phyloP scores from a whole-genome alignment of 2,329 filamentous ascomycete species.

The Uncinocarpus reesii region DNA sequence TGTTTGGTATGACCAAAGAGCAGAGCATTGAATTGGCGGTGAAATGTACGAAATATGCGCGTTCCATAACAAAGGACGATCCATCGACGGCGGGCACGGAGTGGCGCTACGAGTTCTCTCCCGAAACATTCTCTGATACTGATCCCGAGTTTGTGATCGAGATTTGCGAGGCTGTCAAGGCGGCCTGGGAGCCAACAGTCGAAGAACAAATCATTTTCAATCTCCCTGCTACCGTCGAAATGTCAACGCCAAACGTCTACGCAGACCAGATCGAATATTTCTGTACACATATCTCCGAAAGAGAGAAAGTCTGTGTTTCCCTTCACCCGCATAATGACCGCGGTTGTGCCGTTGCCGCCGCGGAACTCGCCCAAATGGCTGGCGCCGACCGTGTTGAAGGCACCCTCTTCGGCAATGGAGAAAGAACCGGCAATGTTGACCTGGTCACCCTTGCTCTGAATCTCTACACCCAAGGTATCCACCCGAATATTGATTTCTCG shows the following conservation, averaged over 20 bases:
- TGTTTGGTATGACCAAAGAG: slow-evolving; percentile 79
- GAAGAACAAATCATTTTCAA: slow-evolving; percentile 91
- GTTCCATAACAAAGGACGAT: slow-evolving; percentile 78
- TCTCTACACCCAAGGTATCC: slow-evolving; percentile 85
- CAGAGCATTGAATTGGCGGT: slow-evolving; percentile 73
- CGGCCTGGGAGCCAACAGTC: slow-evolving; percentile 72
- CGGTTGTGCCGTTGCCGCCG: slow-evolving; percentile 78
- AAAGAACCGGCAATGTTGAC: slow-evolving; percentile 91
- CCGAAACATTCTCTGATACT: slow-evolving; percentile 72
- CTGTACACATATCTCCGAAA: slow-evolving; percentile 69
- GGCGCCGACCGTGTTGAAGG: slow-evolving; percentile 91
- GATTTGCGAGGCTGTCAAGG: slow-evolving; percentile 88
- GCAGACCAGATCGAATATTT: slow-evolving; percentile 97
- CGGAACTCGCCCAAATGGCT: slow-evolving; percentile 91
- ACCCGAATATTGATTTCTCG: slow-evolving; percentile 80
- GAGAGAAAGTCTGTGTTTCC: slow-evolving; percentile 79
- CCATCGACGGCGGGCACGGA: slow-evolving; percentile 47
- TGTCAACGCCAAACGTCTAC: slow-evolving; percentile 89
- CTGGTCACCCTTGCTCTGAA: slow-evolving; percentile 86
- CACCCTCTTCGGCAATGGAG: slow-evolving; percentile 87
- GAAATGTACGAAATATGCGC: slow-evolving; percentile 72
- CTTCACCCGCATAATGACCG: slow-evolving; percentile 93
- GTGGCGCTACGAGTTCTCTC: slow-evolving; percentile 43
- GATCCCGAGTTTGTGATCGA: slow-evolving; percentile 69
- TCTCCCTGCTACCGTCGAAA: slow-evolving; percentile 88